Base-by-base conservation (phyloP, 176 grass and related monocot species). In the Cenchrus purpureus region DNA sequence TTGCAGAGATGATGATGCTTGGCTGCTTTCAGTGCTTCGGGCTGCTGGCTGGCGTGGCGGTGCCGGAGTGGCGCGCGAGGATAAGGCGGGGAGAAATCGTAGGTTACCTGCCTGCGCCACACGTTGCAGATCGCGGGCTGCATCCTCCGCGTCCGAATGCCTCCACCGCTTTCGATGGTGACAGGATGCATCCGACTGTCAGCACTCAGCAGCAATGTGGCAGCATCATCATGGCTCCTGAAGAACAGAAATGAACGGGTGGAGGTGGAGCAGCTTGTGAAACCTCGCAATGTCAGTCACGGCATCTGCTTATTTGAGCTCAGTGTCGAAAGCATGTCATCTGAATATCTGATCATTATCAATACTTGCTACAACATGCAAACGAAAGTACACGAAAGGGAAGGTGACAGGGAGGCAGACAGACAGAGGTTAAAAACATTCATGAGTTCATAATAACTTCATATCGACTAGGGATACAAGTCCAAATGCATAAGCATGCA, bases 11-110 rank as follows among this genome's bases (percentile, higher is more conserved):
- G 37, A 40, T 56, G 55, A 20, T 20, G 46, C 84, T 45, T 43
- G 37, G 11, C 56, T 15, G 72, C 52, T n/a, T n/a, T 16, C 67
- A 57, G 83, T 19, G 57, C 49, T 64, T 49, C 56, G 53, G 65
- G 10, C n/a, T 0, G 62, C 49, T 63, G 12, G 44, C 48, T 77
- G 70, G 68, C 20, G 68, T 56, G 80, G 80, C 74, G 11, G 83
- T 40, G 71, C 71, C 83, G 3, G 43, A 49, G 83, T 59, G 71
- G 77, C 83, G 14, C 51, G 12, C 40, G 60, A 37, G 79, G 89
- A 91, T 91, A 91, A 91, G 89, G 85, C 62, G 22, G 68, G 67
- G 52, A 82, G 52, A 83, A 83, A 83, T 90, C 79, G 81, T 34
- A 0, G 68, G 6, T 77, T 22, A 45, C 63, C 54, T 25, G 53